phyloP scores from a whole-genome alignment of 169 alveolate species.

The Cryptosporidium parvum region DNA sequence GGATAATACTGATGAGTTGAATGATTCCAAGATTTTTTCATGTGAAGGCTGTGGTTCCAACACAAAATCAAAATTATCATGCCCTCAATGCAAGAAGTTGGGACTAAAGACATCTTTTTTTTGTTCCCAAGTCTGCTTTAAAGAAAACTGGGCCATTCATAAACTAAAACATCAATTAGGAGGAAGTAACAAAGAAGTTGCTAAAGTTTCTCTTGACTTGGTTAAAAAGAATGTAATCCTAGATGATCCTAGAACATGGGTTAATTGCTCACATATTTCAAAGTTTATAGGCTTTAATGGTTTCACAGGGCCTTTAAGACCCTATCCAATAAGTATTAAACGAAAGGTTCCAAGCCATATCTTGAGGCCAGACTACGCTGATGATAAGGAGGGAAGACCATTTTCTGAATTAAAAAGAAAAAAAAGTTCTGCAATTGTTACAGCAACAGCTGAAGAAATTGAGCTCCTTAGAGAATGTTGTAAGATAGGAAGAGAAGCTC shows the following conservation, averaged over 20 bases:
- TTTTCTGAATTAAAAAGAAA: slow-evolving; percentile 87
- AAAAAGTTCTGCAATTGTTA: slow-evolving; percentile 83
- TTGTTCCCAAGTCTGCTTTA: slow-evolving; percentile 96
- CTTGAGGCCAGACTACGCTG: slow-evolving; percentile 96
- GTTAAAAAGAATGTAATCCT: not conserved
- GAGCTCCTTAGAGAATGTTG: slow-evolving; percentile 87
- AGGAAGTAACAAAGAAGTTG: slow-evolving; percentile 17
- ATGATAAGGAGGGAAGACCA: slow-evolving; percentile 89
- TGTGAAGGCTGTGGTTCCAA: slow-evolving; percentile 80
- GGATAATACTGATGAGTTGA: not conserved
- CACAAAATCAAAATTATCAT: slow-evolving; percentile 81
- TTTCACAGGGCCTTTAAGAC: slow-evolving; percentile 94
- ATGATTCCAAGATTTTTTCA: not conserved
- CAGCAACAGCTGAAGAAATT: slow-evolving; percentile 88
- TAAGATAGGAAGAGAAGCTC: slow-evolving; percentile 92
- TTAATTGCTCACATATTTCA: slow-evolving; percentile 63
- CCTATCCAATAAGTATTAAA: slow-evolving; percentile 90
- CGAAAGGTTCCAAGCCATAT: slow-evolving; percentile 94
- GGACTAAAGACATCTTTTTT: slow-evolving; percentile 88
- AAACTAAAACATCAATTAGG: slow-evolving; percentile 87
- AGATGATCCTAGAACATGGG: slow-evolving; percentile 65
- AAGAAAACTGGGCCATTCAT: slow-evolving; percentile 92
- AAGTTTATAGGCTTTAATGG: slow-evolving; percentile 62
- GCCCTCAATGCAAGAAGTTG: slow-evolving; percentile 88
- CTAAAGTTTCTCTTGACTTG: not conserved